Evolutionary conservation across 108 stramenopile species (phyloP), one percentile per base, ranked within the genome.

Genomic region (Fragilaria radians): DNA sequence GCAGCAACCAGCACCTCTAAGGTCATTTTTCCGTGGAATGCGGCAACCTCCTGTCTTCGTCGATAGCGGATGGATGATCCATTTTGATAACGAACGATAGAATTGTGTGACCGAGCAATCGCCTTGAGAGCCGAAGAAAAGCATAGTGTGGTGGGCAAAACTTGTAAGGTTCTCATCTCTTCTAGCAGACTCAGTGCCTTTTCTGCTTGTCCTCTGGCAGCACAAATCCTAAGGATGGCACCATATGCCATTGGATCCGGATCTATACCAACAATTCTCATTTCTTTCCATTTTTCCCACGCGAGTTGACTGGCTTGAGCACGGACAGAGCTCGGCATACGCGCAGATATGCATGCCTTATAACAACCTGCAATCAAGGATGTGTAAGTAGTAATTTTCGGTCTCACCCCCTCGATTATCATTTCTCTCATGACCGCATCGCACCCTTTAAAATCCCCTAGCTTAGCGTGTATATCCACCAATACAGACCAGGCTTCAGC

Each of bases 241-340:
- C 91, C 91, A 48, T 85, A 92, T 5, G 83, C 85, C 87, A 92
- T 88, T 21, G 73, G 78, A 72, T 92, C 91, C 24, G 91, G 87
- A 29, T 85, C 73, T 14, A 84, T 54, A 17, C 81, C 77, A 42
- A 82, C 79, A 55, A 92, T 79, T 24, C 81, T 65, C 85, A 92
- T 79, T 71, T 92, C 85, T 65, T 85, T 82, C 87, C 87, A 92
- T 28, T 80, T 62, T 22, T 74, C 58, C 91, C 91, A 92, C 3
- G 79, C 85, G 14, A 82, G 50, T 28, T 83, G 72, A 17, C 77
- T 77, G 18, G 91, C 91, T 53, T 83, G 73, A 21, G 83, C 76
- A 58, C 88, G 77, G 52, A 88, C 71, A 17, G 74, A 53, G 46
- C 78, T 87, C 18, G 88, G 76, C 24, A 88, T 74, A 23, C 79